phyloP scores from a whole-genome alignment of 352 stramenopile species.

The Pythium folliculosum region DNA sequence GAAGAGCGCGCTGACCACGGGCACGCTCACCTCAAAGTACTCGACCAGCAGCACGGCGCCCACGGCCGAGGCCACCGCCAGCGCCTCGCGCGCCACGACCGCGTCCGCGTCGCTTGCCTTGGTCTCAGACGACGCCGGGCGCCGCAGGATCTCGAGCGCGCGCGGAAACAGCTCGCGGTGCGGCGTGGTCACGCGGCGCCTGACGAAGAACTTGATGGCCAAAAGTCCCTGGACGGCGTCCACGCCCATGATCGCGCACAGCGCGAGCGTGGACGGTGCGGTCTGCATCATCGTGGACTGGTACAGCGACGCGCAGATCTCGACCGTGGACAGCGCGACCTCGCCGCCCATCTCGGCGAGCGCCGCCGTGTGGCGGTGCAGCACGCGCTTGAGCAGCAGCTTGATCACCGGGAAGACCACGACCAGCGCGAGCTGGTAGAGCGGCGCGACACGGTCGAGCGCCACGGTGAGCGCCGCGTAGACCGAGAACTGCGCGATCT shows the following conservation, averaged over 20 bases:
- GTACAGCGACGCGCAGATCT: constrained; percentile 32
- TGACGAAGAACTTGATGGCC: constrained; percentile 24
- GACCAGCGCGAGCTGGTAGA: constrained; percentile 22
- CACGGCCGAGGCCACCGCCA: constrained; percentile 6
- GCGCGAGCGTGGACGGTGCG: not conserved
- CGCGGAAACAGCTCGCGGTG: not conserved
- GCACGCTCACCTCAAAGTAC: constrained; percentile 28
- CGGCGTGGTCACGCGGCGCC: constrained; percentile 6
- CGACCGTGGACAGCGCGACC: constrained; percentile 19
- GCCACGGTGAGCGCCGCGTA: constrained; percentile 17
- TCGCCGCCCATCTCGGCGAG: constrained; percentile 21
- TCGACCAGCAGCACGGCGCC: constrained; percentile 25
- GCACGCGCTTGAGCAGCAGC: constrained; percentile 16
- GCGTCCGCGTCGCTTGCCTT: not conserved
- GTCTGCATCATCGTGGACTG: constrained; percentile 30
- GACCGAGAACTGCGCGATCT: constrained; percentile 11
- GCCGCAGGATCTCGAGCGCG: constrained; percentile 9
- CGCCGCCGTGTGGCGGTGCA: not conserved
- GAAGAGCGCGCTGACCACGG: constrained; percentile 18
- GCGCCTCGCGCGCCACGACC: constrained; percentile 8
- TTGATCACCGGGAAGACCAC: constrained; percentile 24
- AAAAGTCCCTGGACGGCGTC: constrained; percentile 23
- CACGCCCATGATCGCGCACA: constrained; percentile 20
- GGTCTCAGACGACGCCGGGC: no score
- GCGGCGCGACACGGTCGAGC: constrained; percentile 12